Evolutionary conservation across 495 filamentous ascomycete genomes (phyloP).

Genomic region (Bacidia gigantensis): DNA sequence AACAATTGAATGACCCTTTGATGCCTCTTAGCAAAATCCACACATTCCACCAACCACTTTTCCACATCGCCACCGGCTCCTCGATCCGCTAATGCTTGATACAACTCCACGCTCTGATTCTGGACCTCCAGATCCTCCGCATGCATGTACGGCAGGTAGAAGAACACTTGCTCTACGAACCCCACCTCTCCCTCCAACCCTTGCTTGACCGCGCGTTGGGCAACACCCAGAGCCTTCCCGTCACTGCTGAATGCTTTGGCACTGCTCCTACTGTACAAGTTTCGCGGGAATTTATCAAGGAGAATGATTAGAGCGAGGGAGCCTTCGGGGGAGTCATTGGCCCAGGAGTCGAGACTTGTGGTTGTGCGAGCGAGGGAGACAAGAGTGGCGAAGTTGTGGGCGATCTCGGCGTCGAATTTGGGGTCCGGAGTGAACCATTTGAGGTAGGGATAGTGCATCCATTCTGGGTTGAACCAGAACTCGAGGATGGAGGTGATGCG

Average conservation of each 20-base stretch:
- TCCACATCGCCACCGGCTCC: slow-evolving; percentile 15
- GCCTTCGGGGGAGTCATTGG: slow-evolving; percentile 8
- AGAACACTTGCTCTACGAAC: slow-evolving; percentile 19
- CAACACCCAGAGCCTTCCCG: slow-evolving; percentile 19
- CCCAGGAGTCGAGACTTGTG: slow-evolving; percentile 6
- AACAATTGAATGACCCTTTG: slow-evolving; percentile 16
- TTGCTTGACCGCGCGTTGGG: slow-evolving; percentile 19
- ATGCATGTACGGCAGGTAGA: slow-evolving; percentile 28
- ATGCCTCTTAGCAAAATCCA: slow-evolving; percentile 19
- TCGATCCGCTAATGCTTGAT: slow-evolving; percentile 16
- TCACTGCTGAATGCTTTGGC: slow-evolving; percentile 23
- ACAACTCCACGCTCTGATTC: slow-evolving; percentile 18
- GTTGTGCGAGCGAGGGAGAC: neutral
- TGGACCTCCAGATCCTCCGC: slow-evolving; percentile 23
- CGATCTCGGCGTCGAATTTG: slow-evolving; percentile 2
- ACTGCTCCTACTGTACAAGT: slow-evolving; percentile 22
- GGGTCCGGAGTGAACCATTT: neutral
- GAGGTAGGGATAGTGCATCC: neutral
- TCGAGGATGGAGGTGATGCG: neutral
- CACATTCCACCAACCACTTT: slow-evolving; percentile 13
- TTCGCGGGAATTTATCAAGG: slow-evolving; percentile 26
- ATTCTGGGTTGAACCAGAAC: slow-evolving; percentile 1
- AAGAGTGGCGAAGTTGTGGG: neutral
- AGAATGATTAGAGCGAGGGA: slow-evolving; percentile 24
- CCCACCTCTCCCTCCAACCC: slow-evolving; percentile 21